Percentiles rank a stretch among this genome's conserved stretches.
Conservation (phyloP, 495 filamentous ascomycete genomes). For the Penicillium lividum region DNA sequence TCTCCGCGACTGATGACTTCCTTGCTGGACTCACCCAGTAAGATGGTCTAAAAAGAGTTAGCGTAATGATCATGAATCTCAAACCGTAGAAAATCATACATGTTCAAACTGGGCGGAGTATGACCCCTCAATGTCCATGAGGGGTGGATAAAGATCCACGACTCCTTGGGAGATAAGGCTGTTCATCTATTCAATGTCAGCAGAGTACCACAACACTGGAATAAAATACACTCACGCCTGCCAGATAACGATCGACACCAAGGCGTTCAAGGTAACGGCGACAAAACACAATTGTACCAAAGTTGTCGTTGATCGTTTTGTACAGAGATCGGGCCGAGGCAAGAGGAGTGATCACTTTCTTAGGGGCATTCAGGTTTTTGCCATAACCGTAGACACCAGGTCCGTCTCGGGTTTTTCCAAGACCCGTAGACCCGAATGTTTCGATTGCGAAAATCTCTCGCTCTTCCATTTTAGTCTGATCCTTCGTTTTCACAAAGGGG, state of each 20-base stretch:
- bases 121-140: constrained; percentile 56
- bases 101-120: constrained; percentile 65
- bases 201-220: not conserved
- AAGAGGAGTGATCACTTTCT: constrained; percentile 49
- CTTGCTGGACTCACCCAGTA: constrained; percentile 7
- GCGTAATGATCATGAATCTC: not conserved
- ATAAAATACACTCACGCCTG: constrained; percentile 47
- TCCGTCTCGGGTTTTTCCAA: constrained; percentile 47
- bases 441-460: constrained; percentile 67
- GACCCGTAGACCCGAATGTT: constrained; percentile 64
- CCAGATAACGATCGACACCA: constrained; percentile 60
- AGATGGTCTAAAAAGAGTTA: constrained; percentile 7
- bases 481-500: constrained; percentile 59
- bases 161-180: constrained; percentile 53
- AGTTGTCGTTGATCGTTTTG: constrained; percentile 64
- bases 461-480: constrained; percentile 66
- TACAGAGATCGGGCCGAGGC: constrained; percentile 58
- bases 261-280: constrained; percentile 64
- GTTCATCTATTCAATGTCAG: constrained; percentile 43
- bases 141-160: constrained; percentile 53
- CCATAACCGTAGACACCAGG: constrained; percentile 52
- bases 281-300: constrained; percentile 62
- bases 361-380: constrained; percentile 50
- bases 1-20: constrained; percentile 14
- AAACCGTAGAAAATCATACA: constrained; percentile 34